Conservation (phyloP, 2,329 filamentous ascomycete genomes). For the Epicoccum sorghinum region DNA sequence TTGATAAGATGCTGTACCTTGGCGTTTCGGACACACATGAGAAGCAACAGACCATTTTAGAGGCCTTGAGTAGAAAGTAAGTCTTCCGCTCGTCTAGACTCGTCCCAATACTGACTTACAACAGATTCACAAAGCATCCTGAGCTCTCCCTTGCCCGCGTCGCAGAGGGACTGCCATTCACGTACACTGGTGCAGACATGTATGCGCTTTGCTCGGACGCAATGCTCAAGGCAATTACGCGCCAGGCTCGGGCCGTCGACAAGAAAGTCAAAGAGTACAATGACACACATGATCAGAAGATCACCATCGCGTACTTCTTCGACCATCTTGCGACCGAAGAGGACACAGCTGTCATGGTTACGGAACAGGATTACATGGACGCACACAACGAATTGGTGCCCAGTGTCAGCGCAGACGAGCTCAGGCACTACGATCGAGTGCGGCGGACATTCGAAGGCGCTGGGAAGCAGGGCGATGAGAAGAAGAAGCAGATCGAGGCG, state of each 20-base stretch:
- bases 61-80: constrained; percentile 92
- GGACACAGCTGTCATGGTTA: constrained; percentile 86
- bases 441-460: constrained; percentile 79
- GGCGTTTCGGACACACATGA: constrained; percentile 96
- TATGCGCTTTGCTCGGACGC: constrained; percentile 97
- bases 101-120: constrained; percentile 1
- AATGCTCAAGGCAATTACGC: constrained; percentile 97
- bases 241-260: constrained; percentile 84
- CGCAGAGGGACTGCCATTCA: constrained; percentile 82
- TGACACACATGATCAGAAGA: constrained; percentile 51
- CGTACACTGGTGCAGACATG: constrained; percentile 95
- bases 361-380: constrained; percentile 82
- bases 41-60: constrained; percentile 92
- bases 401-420: constrained; percentile 88
- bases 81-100: constrained; percentile 43
- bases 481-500: constrained; percentile 24
- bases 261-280: constrained; percentile 78
- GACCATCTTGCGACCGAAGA: constrained; percentile 85
- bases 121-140: constrained; percentile 82
- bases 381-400: constrained; percentile 89
- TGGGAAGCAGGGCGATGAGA: constrained; percentile 52
- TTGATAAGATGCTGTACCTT: constrained; percentile 98
- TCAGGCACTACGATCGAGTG: constrained; percentile 88
- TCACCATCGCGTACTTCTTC: constrained; percentile 93
- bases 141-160: constrained; percentile 76